Percentiles rank a stretch among this genome's conserved stretches.
These are phyloP conservation scores for Paraphaeosphaeria minitans DNA, from an alignment of 2,329 filamentous ascomycete genomes.

Conservation along the genomic window DNA sequence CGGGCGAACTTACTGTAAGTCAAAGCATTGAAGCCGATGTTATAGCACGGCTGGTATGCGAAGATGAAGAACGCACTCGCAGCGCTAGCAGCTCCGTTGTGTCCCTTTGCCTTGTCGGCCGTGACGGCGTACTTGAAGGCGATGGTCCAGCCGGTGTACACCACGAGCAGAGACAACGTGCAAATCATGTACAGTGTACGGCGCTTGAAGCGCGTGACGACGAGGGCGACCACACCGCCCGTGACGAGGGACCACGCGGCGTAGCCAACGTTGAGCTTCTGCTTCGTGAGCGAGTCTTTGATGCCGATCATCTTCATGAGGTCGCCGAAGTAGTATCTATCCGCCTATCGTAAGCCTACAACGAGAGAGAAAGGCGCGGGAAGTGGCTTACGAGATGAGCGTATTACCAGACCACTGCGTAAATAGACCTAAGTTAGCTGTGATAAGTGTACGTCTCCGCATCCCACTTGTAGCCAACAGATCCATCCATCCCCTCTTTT, in stretches of 20 bases:
- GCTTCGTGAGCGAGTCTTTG: constrained; percentile 41
- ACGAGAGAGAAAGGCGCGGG: neutral
- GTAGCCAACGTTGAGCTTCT: constrained; percentile 57
- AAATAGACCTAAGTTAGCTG: constrained; percentile 66
- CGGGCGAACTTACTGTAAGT: constrained; percentile 54
- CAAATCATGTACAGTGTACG: constrained; percentile 58
- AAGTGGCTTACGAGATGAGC: constrained; percentile 53
- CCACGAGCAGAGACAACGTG: constrained; percentile 33
- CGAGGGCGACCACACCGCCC: constrained; percentile 58
- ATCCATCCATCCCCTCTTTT: constrained; percentile 60
- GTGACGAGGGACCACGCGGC: constrained; percentile 63
- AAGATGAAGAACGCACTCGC: constrained; percentile 56
- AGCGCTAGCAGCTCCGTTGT: constrained; percentile 45
- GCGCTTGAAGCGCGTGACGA: constrained; percentile 59
- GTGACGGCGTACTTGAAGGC: constrained; percentile 56
- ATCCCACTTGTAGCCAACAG: constrained; percentile 66
- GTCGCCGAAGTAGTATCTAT: constrained; percentile 63
- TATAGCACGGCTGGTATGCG: constrained; percentile 56
- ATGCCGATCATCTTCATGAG: constrained; percentile 66
- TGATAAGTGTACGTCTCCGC: constrained; percentile 63
- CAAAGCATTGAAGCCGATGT: constrained; percentile 66
- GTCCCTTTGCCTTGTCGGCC: constrained; percentile 22
- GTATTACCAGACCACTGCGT: constrained; percentile 68
- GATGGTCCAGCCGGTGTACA: constrained; percentile 41
- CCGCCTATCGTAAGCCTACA: neutral